Conservation (phyloP, 805 yeast genomes). For the Ogataea sp. region DNA sequence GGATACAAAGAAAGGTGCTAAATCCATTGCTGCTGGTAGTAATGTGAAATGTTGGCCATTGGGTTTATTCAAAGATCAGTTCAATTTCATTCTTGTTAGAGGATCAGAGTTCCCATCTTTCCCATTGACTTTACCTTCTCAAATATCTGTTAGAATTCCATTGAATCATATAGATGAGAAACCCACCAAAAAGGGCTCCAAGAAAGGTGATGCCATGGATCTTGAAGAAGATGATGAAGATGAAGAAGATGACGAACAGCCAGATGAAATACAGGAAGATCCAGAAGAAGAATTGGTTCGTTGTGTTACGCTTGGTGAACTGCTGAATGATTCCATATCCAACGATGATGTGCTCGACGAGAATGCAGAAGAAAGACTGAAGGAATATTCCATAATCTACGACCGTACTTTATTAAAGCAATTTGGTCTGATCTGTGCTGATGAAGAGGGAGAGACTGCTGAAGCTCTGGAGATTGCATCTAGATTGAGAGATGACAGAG, state of each 20-base stretch:
- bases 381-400: constrained; percentile 44
- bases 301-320: constrained; percentile 50
- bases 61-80: constrained; percentile 62
- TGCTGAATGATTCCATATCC: constrained; percentile 49
- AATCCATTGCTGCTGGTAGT: constrained; percentile 45
- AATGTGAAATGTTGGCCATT: constrained; percentile 81
- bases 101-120: constrained; percentile 68
- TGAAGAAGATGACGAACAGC: constrained; percentile 31
- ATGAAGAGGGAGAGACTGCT: constrained; percentile 48
- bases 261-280: constrained; percentile 17
- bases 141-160: constrained; percentile 65
- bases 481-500: constrained; percentile 67
- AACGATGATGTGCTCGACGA: constrained; percentile 28
- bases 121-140: constrained; percentile 81
- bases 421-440: constrained; percentile 67
- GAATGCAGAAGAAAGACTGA: constrained; percentile 38
- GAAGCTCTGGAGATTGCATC: constrained; percentile 66
- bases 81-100: constrained; percentile 68
- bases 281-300: constrained; percentile 63
- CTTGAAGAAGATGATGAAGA: constrained; percentile 31
- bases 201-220: constrained; percentile 15
- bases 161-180: constrained; percentile 23
- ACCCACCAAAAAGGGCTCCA: constrained; percentile 12
- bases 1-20: constrained; percentile 46
- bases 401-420: constrained; percentile 75